Percentiles rank a stretch among this genome's conserved stretches.
Conservation (phyloP, 805 yeast genomes). For the Kodamaea kaohsiungensis region DNA sequence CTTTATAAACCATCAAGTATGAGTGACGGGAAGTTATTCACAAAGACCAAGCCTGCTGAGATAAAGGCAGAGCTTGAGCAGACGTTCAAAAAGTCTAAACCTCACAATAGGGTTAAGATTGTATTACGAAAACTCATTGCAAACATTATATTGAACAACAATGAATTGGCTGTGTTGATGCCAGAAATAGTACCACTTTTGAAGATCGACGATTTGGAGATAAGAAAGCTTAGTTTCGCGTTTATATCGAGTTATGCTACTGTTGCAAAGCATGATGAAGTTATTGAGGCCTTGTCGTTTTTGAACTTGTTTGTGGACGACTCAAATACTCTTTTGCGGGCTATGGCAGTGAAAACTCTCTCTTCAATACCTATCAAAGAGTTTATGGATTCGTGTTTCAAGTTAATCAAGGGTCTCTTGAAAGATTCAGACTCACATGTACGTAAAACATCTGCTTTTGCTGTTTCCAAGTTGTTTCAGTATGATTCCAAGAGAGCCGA, state of each 20-base stretch:
- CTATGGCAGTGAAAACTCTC: constrained; percentile 64
- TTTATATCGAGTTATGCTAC: constrained; percentile 63
- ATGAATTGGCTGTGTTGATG: constrained; percentile 67
- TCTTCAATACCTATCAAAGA: constrained; percentile 58
- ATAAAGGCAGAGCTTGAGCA: constrained; percentile 43
- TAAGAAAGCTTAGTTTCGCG: constrained; percentile 55
- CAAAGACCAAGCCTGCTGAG: constrained; percentile 40
- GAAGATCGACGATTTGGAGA: constrained; percentile 17
- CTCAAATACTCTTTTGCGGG: constrained; percentile 48
- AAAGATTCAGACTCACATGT: constrained; percentile 57
- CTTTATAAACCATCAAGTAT: constrained; percentile 14
- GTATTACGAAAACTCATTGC: constrained; percentile 73
- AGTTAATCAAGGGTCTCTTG: constrained; percentile 35
- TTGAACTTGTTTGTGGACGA: constrained; percentile 55
- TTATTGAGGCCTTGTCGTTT: constrained; percentile 55
- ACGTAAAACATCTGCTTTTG: constrained; percentile 67
- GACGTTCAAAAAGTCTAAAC: constrained; percentile 43
- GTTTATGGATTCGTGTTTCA: constrained; percentile 48
- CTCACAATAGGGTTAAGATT: constrained; percentile 35
- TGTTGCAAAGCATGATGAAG: constrained; percentile 51
- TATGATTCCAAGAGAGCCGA: constrained; percentile 49
- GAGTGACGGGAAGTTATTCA: constrained; percentile 42
- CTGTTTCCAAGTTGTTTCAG: constrained; percentile 68
- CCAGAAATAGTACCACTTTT: constrained; percentile 39
- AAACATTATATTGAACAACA: constrained; percentile 79